Percentiles rank a stretch among this genome's conserved stretches.
Evolutionary conservation across 768 basidiomycete species (phyloP).

Genomic region (Boletus rubropictus): DNA sequence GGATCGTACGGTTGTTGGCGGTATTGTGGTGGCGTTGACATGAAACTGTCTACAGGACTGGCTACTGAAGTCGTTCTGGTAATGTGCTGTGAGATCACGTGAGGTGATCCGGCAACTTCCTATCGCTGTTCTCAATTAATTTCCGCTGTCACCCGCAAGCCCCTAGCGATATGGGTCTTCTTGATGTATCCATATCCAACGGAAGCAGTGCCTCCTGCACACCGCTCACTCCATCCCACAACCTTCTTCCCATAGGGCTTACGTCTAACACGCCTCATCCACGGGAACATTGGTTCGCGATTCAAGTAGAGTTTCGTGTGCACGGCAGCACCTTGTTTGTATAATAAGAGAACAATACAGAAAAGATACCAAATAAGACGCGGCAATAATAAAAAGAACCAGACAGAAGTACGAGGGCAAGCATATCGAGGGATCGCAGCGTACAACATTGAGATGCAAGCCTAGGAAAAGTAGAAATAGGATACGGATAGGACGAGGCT

Average conservation of each 20-base stretch:
- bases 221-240: not conserved
- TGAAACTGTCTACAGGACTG: conserved; percentile 2
- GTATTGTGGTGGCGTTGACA: conserved; percentile 20
- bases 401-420: conserved; percentile 10
- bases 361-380: conserved; percentile 25
- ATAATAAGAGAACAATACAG: conserved; percentile 25
- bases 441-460: conserved; percentile 22
- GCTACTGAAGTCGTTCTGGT: too few relatives aligned
- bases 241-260: too few relatives aligned
- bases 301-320: not conserved
- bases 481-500: not conserved
- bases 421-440: conserved; percentile 29
- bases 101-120: conserved; percentile 14
- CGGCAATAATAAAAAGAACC: conserved; percentile 20
- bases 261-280: too few relatives aligned
- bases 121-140: not conserved
- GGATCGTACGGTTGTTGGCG: not conserved
- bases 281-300: too few relatives aligned
- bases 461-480: conserved; percentile 8
- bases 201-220: too few relatives aligned
- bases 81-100: not conserved
- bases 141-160: conserved; percentile 1
- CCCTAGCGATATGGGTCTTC: conserved; percentile 4
- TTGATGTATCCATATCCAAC: too few relatives aligned
- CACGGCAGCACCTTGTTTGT: conserved; percentile 3